Base-by-base conservation (phyloP, 2,329 filamentous ascomycete species). In the Fusarium marasasianum region DNA sequence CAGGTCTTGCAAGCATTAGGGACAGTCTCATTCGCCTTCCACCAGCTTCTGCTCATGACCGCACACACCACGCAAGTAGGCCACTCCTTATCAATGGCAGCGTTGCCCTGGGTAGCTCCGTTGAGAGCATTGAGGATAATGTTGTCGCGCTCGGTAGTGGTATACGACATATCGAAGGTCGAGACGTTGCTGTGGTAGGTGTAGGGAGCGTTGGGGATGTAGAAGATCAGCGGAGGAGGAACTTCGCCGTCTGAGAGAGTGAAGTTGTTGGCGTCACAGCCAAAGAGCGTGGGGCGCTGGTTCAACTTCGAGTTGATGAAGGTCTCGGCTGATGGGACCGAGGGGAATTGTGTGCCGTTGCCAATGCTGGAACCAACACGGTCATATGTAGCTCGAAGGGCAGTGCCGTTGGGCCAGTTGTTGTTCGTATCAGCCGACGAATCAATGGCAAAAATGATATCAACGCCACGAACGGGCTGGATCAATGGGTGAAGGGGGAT, bases 121-220 rank as follows among this genome's bases (percentile, higher is more conserved):
- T 96, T 90, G 84, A 93, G 95, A 29, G 94, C 96, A 83, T 99
- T 98, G 72, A 89, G 82, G 78, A 99, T 94, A 79, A 98, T 94
- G 69, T 88, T 87, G 80, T 98, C 90, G 70, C 96, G 93, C 83
- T 94, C 83, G 2, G 80, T 82, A 75, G 89, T 83, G 26, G 88
- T 86, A 86, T 95, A 94, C 31, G 83, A 82, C 40, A 91, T 85
- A 68, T 91, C 86, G 80, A 93, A 96, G 47, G 96, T 98, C 2
- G 92, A 93, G 8, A 92, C 87, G 85, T 98, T 98, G 81, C 91
- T 93, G 71, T 87, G 83, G 78, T 88, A 89, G 43, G 91, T 89
- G 83, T 97, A 98, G 1, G 95, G 95, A 14, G 91, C 87, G 79
- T 84, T 84, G 76, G 96, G 94, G 48, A 98, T 82, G 85, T 99